phyloP scores from a whole-genome alignment of 208 protist genomes.

The Sergeia podlipaevii region DNA sequence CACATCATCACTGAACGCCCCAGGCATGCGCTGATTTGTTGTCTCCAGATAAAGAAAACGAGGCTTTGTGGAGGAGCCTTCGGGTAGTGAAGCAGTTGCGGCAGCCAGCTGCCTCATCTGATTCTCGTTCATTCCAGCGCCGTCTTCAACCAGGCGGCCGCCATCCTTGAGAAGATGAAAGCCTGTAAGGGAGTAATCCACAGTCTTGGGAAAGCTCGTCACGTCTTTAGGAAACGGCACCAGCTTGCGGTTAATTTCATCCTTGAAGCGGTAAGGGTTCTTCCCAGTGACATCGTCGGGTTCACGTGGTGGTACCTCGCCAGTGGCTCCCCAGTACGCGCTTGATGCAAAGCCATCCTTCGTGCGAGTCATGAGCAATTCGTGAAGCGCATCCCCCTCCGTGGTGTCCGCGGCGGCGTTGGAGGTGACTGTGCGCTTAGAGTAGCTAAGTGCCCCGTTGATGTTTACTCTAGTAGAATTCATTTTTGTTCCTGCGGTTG shows the following conservation, averaged over 20 bases:
- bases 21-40: slow-evolving; percentile 56
- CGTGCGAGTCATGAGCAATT: slow-evolving; percentile 41
- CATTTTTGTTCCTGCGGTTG: slow-evolving; percentile 14
- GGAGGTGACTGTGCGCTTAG: slow-evolving; percentile 16
- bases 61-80: slow-evolving; percentile 27
- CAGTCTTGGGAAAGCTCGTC: slow-evolving; percentile 68
- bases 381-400: slow-evolving; percentile 46
- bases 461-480: slow-evolving; percentile 15
- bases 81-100: not conserved
- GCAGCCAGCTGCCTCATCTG: slow-evolving; percentile 48
- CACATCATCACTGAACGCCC: slow-evolving; percentile 60
- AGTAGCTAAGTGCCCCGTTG: slow-evolving; percentile 44
- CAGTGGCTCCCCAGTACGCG: slow-evolving; percentile 80
- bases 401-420: slow-evolving; percentile 12
- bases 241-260: slow-evolving; percentile 81
- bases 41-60: slow-evolving; percentile 64
- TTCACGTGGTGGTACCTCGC: slow-evolving; percentile 69
- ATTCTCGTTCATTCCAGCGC: slow-evolving; percentile 49
- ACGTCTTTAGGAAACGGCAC: slow-evolving; percentile 72
- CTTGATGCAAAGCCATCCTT: slow-evolving; percentile 70
- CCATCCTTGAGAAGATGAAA: slow-evolving; percentile 53
- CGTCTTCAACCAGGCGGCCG: slow-evolving; percentile 15
- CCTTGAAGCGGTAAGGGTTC: slow-evolving; percentile 69
- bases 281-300: slow-evolving; percentile 55
- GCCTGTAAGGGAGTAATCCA: slow-evolving; percentile 67